phyloP scores from a whole-genome alignment of 768 basidiomycete genomes.

The Panellus pusillus region DNA sequence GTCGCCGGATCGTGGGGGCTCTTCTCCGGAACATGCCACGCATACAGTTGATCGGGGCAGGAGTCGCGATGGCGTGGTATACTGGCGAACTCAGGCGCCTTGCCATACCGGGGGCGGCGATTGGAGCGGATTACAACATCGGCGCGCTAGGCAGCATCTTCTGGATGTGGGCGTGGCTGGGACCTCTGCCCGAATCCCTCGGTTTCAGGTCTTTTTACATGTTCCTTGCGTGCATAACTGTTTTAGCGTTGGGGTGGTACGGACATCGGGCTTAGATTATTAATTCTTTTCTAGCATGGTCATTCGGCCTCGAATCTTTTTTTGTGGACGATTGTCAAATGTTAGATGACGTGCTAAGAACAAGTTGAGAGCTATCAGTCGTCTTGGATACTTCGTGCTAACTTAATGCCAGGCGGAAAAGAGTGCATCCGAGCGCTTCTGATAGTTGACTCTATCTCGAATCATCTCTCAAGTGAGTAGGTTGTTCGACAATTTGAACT shows the following conservation, averaged over 20 bases:
- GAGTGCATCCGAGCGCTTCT: too few species aligned
- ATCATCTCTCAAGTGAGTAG: too few species aligned
- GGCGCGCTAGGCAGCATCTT: constrained; percentile 38
- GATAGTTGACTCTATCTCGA: too few species aligned
- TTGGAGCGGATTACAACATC: constrained; percentile 27
- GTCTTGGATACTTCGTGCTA: too few species aligned
- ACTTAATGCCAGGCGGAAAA: too few species aligned
- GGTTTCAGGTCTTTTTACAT: background rate
- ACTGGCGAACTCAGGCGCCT: constrained; percentile 54
- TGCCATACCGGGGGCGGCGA: constrained; percentile 25
- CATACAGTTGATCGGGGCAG: constrained; percentile 66
- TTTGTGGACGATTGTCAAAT: too few species aligned
- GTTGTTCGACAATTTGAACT: too few species aligned
- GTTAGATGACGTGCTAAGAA: too few species aligned
- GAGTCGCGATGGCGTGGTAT: constrained; percentile 68
- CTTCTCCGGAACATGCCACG: constrained; percentile 38
- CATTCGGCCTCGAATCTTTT: too few species aligned
- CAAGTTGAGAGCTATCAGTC: too few species aligned
- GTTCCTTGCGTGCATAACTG: background rate
- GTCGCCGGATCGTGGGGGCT: constrained; percentile 22
- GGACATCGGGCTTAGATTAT: too few species aligned
- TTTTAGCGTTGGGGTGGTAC: constrained; percentile 6
- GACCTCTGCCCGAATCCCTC: background rate
- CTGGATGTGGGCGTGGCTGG: constrained; percentile 50
- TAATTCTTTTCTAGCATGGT: too few species aligned